Percentiles rank a stretch among this genome's conserved stretches.
Evolutionary conservation across 208 protist genomes (phyloP).

Genomic region (Acanthamoeba royreba): DNA sequence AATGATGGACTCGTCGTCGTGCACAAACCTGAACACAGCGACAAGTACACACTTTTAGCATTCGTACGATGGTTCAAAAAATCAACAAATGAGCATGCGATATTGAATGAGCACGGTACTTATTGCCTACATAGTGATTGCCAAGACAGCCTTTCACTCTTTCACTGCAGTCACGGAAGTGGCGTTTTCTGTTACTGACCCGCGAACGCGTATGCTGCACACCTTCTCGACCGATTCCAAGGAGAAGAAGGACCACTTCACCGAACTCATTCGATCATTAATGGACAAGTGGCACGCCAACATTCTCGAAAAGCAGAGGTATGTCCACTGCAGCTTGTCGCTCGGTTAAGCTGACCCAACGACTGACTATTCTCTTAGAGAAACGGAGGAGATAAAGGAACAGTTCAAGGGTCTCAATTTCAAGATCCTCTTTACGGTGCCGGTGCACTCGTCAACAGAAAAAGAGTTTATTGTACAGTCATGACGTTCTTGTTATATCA

Average conservation of each 20-base stretch:
- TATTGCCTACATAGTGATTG: neutral
- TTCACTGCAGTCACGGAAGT: neutral
- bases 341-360: too few species aligned
- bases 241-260: neutral
- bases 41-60: constrained; percentile 16
- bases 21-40: constrained; percentile 6
- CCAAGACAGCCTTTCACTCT: neutral
- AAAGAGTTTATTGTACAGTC: constrained; percentile 17
- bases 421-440: constrained; percentile 37
- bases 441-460: constrained; percentile 8
- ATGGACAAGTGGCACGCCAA: constrained; percentile 29
- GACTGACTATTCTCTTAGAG: neutral
- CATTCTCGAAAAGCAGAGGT: constrained; percentile 9
- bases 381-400: constrained; percentile 30
- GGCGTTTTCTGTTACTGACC: constrained; percentile 15
- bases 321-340: neutral
- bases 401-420: constrained; percentile 29
- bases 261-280: neutral
- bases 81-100: neutral
- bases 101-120: constrained; percentile 2
- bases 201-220: neutral
- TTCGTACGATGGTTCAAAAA: constrained; percentile 30
- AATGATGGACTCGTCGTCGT: constrained; percentile 21
- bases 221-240: neutral
- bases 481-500: neutral